These are phyloP conservation scores for Coffea humblotiana DNA, from an alignment of 305 asterid species.

Conservation along the genomic window DNA sequence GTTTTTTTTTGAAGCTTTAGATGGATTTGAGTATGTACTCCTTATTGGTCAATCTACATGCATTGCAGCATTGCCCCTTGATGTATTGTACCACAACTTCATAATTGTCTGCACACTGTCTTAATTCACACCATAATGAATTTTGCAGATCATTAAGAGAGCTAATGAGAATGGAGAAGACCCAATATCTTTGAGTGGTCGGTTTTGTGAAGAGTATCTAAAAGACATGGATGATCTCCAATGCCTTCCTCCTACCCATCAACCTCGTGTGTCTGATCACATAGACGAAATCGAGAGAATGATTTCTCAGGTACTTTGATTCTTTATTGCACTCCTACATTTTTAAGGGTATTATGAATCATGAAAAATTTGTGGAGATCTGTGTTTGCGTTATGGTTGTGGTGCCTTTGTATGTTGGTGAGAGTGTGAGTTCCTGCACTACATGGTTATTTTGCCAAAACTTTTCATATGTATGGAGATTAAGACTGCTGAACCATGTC, in stretches of 20 bases:
- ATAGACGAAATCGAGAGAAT: constrained; percentile 80
- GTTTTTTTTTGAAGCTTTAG: background rate
- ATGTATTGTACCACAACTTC: background rate
- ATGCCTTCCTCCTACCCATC: constrained; percentile 85
- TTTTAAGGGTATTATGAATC: background rate
- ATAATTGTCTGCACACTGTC: background rate
- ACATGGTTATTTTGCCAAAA: background rate
- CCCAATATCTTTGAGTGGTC: constrained; percentile 62
- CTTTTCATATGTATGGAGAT: background rate
- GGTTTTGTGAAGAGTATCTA: constrained; percentile 80
- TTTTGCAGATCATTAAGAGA: constrained; percentile 73
- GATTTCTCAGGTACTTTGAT: constrained; percentile 55
- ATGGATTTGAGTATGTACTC: background rate
- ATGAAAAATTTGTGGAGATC: background rate
- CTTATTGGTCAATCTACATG: background rate
- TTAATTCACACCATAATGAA: constrained; percentile 7
- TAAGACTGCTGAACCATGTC: background rate
- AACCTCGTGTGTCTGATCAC: constrained; percentile 91
- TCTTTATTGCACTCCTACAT: background rate
- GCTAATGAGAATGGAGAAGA: constrained; percentile 80
- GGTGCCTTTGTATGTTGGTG: background rate
- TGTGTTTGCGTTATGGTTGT: background rate
- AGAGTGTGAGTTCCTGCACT: background rate
- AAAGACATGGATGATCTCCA: constrained; percentile 87
- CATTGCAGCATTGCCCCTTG: background rate